Base-by-base conservation (phyloP, 352 stramenopile genomes). In the Elongisporangium undulatum region DNA sequence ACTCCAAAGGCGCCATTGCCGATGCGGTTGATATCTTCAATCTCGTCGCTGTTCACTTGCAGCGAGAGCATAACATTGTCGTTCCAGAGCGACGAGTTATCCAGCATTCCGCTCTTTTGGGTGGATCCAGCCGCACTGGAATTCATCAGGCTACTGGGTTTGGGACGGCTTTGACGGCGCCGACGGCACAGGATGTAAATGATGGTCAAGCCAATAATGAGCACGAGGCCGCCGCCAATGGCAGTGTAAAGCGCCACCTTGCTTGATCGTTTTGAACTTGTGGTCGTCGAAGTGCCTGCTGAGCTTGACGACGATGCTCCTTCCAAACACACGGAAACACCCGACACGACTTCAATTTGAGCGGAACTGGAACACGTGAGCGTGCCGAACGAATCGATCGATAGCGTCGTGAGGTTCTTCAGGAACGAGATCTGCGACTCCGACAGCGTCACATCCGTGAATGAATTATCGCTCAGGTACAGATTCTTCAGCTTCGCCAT, bases 381-480 rank as follows among this genome's bases (percentile, higher is more conserved):
- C 0, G 59, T 24, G 17, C 61, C 69, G 16, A 71, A 63, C 15
- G 77, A 75, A 26, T 85, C 77, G 2, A 89, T 61, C 6, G 63
- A 72, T 4, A 89, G 55, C 49, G 56, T 65, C 62, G 55, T 69
- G 52, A 62, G 75, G 51, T 72, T 87, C 49, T 17, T 68, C 19
- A 69, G 53, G 54, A 64, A 73, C 22, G n/a, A 71, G 52, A 64
- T 49, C 16, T 66, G 49, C 26, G 34, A 72, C n/a, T 65, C 69
- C 67, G 48, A 73, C 19, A 59, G 53, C 53, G 66, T 69, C 39
- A 63, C 51, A n/a, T 72, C 58, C 8, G 77, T 82, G 59, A 88
- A 91, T 9, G 76, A 79, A 53, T 90, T 89, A 22, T 63, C 53
- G 0, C 73, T 63, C 17, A 90, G 61, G 26, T 77, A 67, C 10